Evolutionary conservation across 2,329 filamentous ascomycete species (phyloP).

Genomic region (Ophiognomonia clavigignenti-juglandacearum): DNA sequence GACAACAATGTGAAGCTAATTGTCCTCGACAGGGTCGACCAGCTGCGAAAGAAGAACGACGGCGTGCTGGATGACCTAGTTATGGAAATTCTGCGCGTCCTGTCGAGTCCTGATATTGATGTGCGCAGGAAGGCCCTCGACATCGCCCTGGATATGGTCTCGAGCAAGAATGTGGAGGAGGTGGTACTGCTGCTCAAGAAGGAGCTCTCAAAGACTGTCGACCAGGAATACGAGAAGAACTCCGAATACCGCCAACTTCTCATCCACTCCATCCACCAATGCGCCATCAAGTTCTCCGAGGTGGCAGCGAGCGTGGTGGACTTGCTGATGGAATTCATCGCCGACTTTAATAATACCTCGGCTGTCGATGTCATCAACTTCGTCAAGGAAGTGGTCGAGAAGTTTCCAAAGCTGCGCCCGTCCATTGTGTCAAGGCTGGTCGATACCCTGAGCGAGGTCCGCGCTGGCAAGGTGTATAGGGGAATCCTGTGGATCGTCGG

Average conservation of each 20-base stretch:
- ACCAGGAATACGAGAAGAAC: slow-evolving; percentile 99
- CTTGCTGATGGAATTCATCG: slow-evolving; percentile 97
- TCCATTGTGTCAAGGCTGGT: slow-evolving; percentile 87
- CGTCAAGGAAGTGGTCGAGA: slow-evolving; percentile 98
- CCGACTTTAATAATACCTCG: slow-evolving; percentile 94
- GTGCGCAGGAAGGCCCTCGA: slow-evolving; percentile 86
- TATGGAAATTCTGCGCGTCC: slow-evolving; percentile 93
- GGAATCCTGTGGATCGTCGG: slow-evolving; percentile 97
- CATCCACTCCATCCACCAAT: slow-evolving; percentile 96
- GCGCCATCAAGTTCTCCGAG: slow-evolving; percentile 98
- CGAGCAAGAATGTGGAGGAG: slow-evolving; percentile 97
- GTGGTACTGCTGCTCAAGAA: slow-evolving; percentile 96
- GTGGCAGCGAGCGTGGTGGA: slow-evolving; percentile 96
- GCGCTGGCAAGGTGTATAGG: slow-evolving; percentile 94
- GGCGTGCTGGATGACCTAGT: slow-evolving; percentile 88
- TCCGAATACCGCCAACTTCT: slow-evolving; percentile 89
- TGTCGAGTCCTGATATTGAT: slow-evolving; percentile 93
- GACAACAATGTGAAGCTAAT: slow-evolving; percentile 99
- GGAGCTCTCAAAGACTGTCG: slow-evolving; percentile 93
- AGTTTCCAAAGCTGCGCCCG: slow-evolving; percentile 84
- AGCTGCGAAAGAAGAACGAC: slow-evolving; percentile 80
- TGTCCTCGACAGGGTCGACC: slow-evolving; percentile 88
- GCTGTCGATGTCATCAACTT: slow-evolving; percentile 98
- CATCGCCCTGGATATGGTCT: slow-evolving; percentile 95
- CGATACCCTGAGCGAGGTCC: slow-evolving; percentile 84